Evolutionary conservation across 345 rosid species (phyloP).

Genomic region (Eucalyptus microcorys): DNA sequence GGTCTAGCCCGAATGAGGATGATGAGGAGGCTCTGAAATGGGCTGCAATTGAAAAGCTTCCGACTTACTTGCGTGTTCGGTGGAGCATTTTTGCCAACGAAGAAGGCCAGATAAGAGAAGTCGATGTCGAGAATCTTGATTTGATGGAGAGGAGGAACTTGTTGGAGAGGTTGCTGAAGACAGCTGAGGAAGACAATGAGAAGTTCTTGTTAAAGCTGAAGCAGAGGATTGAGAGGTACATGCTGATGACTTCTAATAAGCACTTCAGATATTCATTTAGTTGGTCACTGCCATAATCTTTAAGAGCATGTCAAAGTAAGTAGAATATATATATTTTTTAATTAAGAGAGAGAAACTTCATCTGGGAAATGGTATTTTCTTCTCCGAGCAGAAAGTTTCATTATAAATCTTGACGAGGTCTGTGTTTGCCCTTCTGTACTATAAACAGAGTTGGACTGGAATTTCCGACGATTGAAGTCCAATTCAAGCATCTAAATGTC

Average conservation of each 20-base stretch:
- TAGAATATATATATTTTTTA: too few species aligned
- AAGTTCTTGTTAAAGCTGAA: conserved; percentile 71
- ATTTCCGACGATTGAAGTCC: conserved; percentile 77
- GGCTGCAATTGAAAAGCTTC: conserved; percentile 89
- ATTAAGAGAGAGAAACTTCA: background rate
- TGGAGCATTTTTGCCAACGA: conserved; percentile 51
- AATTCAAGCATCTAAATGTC: conserved; percentile 58
- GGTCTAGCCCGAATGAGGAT: conserved; percentile 36
- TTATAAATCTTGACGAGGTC: background rate
- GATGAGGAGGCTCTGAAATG: conserved; percentile 75
- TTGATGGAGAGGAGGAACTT: conserved; percentile 52
- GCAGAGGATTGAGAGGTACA: conserved; percentile 59
- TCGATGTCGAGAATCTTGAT: conserved; percentile 54
- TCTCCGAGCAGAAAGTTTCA: background rate
- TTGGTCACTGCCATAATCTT: background rate
- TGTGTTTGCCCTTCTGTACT: background rate
- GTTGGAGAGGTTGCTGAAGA: conserved; percentile 52
- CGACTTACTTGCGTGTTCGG: conserved; percentile 44
- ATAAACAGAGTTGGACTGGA: conserved; percentile 71
- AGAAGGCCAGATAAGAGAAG: conserved; percentile 37
- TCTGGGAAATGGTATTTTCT: background rate
- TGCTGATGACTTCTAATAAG: background rate
- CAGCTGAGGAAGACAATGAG: conserved; percentile 76
- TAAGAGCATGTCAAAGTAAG: background rate
- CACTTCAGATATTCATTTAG: background rate